phyloP scores from a whole-genome alignment of 768 basidiomycete genomes.

The Termitomyces sp. region DNA sequence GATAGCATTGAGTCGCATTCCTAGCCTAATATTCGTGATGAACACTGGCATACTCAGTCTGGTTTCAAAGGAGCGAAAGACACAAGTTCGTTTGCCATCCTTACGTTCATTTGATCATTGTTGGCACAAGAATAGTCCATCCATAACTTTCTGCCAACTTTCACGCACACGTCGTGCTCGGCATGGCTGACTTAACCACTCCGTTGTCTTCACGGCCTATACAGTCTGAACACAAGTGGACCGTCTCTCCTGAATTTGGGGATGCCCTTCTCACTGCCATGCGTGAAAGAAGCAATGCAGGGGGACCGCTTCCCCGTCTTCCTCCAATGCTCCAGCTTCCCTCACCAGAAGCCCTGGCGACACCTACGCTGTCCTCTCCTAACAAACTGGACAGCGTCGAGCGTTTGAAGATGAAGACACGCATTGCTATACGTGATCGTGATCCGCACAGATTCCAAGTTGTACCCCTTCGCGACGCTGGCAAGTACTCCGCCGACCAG shows the following conservation, averaged over 20 bases:
- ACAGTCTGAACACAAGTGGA: constrained; percentile 11
- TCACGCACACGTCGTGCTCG: too few species aligned
- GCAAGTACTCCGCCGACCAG: constrained; percentile 1
- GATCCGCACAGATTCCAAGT: constrained; percentile 40
- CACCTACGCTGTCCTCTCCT: constrained; percentile 2
- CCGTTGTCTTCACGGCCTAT: background rate
- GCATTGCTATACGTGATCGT: constrained; percentile 38
- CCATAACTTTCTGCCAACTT: too few species aligned
- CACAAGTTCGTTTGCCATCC: too few species aligned
- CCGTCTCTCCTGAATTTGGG: constrained; percentile 14
- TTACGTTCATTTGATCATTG: too few species aligned
- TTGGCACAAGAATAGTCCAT: too few species aligned
- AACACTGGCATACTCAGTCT: too few species aligned
- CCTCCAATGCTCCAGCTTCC: constrained; percentile 14
- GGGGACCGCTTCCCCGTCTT: constrained; percentile 14
- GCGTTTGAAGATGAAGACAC: constrained; percentile 38
- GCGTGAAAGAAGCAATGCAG: constrained; percentile 11
- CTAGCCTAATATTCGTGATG: too few species aligned
- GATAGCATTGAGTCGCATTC: too few species aligned
- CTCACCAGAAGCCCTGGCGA: constrained; percentile 8
- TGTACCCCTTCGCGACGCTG: constrained; percentile 32
- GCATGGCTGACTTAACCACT: background rate
- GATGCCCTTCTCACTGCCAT: constrained; percentile 13
- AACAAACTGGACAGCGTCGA: constrained; percentile 14
- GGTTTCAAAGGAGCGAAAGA: too few species aligned